These are phyloP conservation scores for Samsoniella hepiali DNA, from an alignment of 2,329 filamentous ascomycete genomes.

Conservation along the genomic window DNA sequence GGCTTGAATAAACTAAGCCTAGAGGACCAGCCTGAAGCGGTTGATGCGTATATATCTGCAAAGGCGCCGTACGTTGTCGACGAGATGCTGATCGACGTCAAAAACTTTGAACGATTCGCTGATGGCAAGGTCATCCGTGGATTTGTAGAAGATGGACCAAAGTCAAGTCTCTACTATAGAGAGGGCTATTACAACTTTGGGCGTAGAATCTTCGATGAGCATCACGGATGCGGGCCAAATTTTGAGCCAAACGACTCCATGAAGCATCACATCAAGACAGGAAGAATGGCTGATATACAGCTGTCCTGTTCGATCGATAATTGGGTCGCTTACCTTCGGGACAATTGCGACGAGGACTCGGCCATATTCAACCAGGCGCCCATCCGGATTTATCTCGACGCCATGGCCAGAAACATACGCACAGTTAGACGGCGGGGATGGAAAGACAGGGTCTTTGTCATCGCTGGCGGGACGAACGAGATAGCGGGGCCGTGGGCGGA, in stretches of 20 bases:
- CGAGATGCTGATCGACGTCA: not conserved
- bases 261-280: not conserved
- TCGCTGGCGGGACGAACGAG: not conserved
- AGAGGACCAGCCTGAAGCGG: not conserved
- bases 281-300: not conserved
- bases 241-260: not conserved
- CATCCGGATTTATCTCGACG: not conserved
- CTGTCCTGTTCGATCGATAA: not conserved
- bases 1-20: not conserved
- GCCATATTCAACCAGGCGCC: not conserved
- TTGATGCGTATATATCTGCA: not conserved
- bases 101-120: not conserved
- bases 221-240: not conserved
- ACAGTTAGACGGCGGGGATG: not conserved
- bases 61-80: not conserved
- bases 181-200: not conserved
- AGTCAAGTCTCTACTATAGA: not conserved
- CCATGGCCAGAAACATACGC: not conserved
- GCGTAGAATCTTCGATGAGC: not conserved
- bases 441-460: not conserved
- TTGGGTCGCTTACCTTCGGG: not conserved
- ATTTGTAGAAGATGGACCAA: not conserved
- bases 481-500: not conserved
- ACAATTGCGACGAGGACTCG: not conserved
- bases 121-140: not conserved